These are phyloP conservation scores for Rhizopus microsporus DNA, from an alignment of 371 early-diverging fungal genomes.

Conservation along the genomic window DNA sequence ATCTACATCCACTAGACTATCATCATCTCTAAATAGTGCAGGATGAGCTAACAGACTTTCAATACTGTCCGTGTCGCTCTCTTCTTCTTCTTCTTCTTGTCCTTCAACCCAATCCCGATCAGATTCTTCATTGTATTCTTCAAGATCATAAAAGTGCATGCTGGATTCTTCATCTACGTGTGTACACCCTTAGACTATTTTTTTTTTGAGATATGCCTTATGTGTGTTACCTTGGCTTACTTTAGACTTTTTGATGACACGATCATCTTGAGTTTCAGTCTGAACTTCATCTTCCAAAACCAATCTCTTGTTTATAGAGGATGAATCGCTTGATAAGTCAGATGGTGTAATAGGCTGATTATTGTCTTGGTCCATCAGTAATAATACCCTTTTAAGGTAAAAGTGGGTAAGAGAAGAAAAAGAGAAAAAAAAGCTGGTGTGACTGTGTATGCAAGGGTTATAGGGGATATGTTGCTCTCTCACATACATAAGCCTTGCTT, in stretches of 20 bases:
- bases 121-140: constrained; percentile 49
- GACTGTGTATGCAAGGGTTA: neutral
- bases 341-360: constrained; percentile 13
- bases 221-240: constrained; percentile 9
- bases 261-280: neutral
- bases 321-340: neutral
- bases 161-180: neutral
- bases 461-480: neutral
- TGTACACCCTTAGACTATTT: neutral
- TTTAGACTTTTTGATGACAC: constrained; percentile 11
- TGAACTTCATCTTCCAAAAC: neutral
- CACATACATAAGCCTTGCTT: too few species aligned
- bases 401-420: neutral
- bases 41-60: constrained; percentile 28
- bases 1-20: constrained; percentile 29
- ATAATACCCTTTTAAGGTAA: neutral
- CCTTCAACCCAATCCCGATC: constrained; percentile 50
- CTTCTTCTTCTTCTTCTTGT: constrained; percentile 8
- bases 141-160: constrained; percentile 25
- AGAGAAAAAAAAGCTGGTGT: neutral
- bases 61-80: constrained; percentile 22
- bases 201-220: neutral
- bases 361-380: constrained; percentile 3
- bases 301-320: neutral
- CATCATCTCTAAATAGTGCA: constrained; percentile 34